Base-by-base conservation (phyloP, 2,329 filamentous ascomycete species). In the Corynespora cassiicola region DNA sequence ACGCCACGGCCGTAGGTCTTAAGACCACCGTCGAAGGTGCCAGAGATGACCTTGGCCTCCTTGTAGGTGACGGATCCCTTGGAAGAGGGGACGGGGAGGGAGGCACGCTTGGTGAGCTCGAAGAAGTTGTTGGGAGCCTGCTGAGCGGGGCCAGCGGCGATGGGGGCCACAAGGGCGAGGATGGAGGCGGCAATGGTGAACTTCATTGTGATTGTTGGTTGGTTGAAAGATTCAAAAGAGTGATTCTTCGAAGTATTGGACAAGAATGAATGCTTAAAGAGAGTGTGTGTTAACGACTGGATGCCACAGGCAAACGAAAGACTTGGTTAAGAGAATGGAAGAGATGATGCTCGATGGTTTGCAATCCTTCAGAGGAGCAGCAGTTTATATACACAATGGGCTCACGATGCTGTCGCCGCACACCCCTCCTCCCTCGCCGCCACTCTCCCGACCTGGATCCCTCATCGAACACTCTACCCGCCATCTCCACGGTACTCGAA, bases 1-100 rank as follows among this genome's bases (percentile, higher is more conserved):
- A 45, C 50, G 39, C 62, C 62, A 47, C 63, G 62, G 50, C 58
- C 63, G 43, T 61, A 66, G 36, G 54, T 59, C 58, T 64, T 61
- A 32, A 64, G 50, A 12, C 61, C 61, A 48, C 62, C 62, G 40
- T 65, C 63, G 29, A 64, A 65, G 25, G 44, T 47, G 30, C 58
- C 63, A 8, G 39, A 48, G 33, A 66, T 42, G 11, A 23, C 8
- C 50, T 60, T 49, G 25, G 56, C 16, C 21, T 38, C 37, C 45
- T 52, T 57, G 46, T 42, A 54, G 41, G 57, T 65, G 25, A 63
- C 61, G 15, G 52, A 50, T 35, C 63, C 63, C 52, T 60, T 57
- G 47, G 63, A 66, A 7, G 50, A 35, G 22, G 63, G 63, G 28
- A 66, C 39, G 12, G 61, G 52, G 36, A 66, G 45, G 18, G 48